Base-by-base conservation (phyloP, 2,329 filamentous ascomycete species). In the Aspergillus tamarii region DNA sequence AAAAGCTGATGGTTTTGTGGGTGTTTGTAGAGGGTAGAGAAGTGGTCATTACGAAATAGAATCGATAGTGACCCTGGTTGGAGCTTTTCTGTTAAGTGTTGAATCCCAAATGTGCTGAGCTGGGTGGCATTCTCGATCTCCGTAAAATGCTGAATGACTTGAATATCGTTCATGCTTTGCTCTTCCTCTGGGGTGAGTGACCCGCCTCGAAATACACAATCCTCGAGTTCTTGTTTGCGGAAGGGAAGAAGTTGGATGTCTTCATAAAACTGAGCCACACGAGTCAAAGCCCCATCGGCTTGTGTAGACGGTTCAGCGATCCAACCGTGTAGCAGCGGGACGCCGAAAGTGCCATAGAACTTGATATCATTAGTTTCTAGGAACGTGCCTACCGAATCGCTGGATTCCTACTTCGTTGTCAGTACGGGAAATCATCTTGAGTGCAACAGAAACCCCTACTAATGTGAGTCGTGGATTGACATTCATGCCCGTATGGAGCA, bases 1-100 rank as follows among this genome's bases (percentile, higher is more conserved):
- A 94, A 87, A 1, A 98, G 84, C 68, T 91, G 86, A 46, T 88
- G 84, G 0, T 89, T 92, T 52, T 89, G 82, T 0, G 94, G 93
- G 70, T 98, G 93, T 65, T 94, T 92, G 78, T 96, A 97, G 0
- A 99, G 78, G 0, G 94, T 98, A 48, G 93, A 93, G 74, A 99
- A 99, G 76, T 99, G 95, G 73, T 99, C 94, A 72, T 99, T 99
- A 30, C 95, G 88, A 81, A 99, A 99, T 1, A 99, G 80, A 57
- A 99, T 98, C 0, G 92, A 92, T 66, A 97, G 87, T 1, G 91
- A 88, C 1, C 93, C 94, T 1, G 93, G 90, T 14, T 85, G 81
- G 62, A 97, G 84, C 7, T 86, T 88, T 57, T 87, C 86, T 0
- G 85, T 85, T 45, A 98, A 89, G 1, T 91, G 87, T 45, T 91